Percentiles rank a stretch among this genome's conserved stretches.
phyloP scores from a whole-genome alignment of 2,329 filamentous ascomycete species.

The Ophiocordyceps unilateralis region DNA sequence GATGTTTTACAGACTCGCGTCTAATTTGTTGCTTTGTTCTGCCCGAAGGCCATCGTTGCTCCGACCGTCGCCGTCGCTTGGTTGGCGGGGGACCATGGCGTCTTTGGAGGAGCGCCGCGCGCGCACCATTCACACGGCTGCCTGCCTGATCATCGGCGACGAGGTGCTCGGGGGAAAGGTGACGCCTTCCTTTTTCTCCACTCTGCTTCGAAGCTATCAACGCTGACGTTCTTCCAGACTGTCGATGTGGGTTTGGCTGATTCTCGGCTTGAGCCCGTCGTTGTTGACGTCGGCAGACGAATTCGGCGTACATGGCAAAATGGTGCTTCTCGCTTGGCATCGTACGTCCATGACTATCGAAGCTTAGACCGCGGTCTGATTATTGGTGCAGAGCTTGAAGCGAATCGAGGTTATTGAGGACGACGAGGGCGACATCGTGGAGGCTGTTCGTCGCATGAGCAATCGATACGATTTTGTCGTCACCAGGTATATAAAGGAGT shows the following conservation, averaged over 20 bases:
- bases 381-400: constrained; percentile 44
- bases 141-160: constrained; percentile 90
- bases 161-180: constrained; percentile 93
- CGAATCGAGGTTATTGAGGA: constrained; percentile 87
- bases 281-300: constrained; percentile 28
- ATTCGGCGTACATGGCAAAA: constrained; percentile 46
- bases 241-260: constrained; percentile 21
- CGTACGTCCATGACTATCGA: constrained; percentile 20
- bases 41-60: constrained; percentile 6
- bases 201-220: neutral
- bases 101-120: constrained; percentile 33
- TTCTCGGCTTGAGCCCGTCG: neutral
- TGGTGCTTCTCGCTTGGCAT: constrained; percentile 47
- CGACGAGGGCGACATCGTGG: constrained; percentile 77
- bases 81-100: constrained; percentile 21
- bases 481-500: constrained; percentile 44
- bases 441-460: constrained; percentile 77
- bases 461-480: constrained; percentile 84
- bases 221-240: constrained; percentile 11
- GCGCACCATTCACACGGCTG: constrained; percentile 70
- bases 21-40: neutral
- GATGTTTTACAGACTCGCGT: neutral
- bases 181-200: constrained; percentile 7
- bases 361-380: neutral
- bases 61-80: constrained; percentile 6